A percentile compares a stretch with the other conserved stretches of the same genome.
phyloP scores from a whole-genome alignment of 352 stramenopile genomes.

The Pythium oligandrum region DNA sequence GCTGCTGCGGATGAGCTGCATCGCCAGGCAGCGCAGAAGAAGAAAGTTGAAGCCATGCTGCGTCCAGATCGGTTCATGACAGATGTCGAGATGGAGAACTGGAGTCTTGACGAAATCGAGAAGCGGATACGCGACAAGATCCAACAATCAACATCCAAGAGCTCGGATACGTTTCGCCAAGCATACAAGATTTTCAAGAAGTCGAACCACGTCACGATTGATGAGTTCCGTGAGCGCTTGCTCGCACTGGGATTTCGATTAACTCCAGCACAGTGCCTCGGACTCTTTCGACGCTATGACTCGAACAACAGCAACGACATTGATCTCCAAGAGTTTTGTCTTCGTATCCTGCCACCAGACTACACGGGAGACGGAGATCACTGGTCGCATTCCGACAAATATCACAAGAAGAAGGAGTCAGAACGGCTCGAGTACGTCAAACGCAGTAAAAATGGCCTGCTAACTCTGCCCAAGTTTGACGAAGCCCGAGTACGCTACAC shows the following conservation, averaged over 20 bases:
- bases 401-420: slow-evolving; percentile 34
- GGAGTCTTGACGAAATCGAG: slow-evolving; percentile 75
- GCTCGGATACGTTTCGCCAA: slow-evolving; percentile 76
- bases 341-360: slow-evolving; percentile 68
- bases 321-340: slow-evolving; percentile 81
- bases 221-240: slow-evolving; percentile 68
- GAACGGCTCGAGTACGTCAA: slow-evolving; percentile 60
- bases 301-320: slow-evolving; percentile 72
- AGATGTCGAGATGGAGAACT: slow-evolving; percentile 72
- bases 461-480: slow-evolving; percentile 58
- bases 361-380: slow-evolving; percentile 77
- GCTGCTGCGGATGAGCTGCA: slow-evolving; percentile 69
- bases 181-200: slow-evolving; percentile 84
- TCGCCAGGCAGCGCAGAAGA: slow-evolving; percentile 44
- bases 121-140: slow-evolving; percentile 80
- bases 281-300: slow-evolving; percentile 72
- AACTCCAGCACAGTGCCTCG: slow-evolving; percentile 51
- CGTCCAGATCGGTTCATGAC: slow-evolving; percentile 67
- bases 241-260: slow-evolving; percentile 68
- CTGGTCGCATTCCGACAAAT: slow-evolving; percentile 68
- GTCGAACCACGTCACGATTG: slow-evolving; percentile 57
- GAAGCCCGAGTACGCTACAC: slow-evolving; percentile 45
- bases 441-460: slow-evolving; percentile 54
- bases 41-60: slow-evolving; percentile 40
- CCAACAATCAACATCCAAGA: slow-evolving; percentile 67